These are phyloP conservation scores for Flaveria bidentis DNA, from an alignment of 129 eudicot species.

Conservation along the genomic window DNA sequence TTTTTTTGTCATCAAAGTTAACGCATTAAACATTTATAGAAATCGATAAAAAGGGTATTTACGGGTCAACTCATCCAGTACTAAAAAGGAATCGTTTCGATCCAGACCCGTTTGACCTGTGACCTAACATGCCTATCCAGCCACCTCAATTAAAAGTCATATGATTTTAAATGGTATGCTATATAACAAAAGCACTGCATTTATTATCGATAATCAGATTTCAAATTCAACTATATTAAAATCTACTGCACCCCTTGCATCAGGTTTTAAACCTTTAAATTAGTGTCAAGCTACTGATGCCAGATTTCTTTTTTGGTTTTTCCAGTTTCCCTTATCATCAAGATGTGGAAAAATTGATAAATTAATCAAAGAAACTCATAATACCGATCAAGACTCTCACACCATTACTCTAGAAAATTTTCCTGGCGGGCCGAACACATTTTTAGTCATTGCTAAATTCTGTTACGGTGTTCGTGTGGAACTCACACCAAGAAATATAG, in stretches of 20 bases:
- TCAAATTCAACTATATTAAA: not conserved
- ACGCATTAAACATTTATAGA: not conserved
- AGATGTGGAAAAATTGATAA: constrained; percentile 78
- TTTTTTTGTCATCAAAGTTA: not conserved
- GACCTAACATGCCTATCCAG: not conserved
- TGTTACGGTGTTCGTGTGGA: constrained; percentile 70
- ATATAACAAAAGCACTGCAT: not conserved
- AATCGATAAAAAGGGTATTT: not conserved
- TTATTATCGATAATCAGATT: not conserved
- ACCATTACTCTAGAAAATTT: constrained; percentile 54
- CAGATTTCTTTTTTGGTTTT: not conserved
- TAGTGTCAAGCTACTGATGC: constrained; percentile 12
- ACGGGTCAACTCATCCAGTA: not conserved
- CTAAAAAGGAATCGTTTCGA: not conserved
- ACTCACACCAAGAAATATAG: constrained; percentile 67
- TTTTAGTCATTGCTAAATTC: constrained; percentile 60
- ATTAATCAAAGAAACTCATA: constrained; percentile 52
- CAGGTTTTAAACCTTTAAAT: not conserved
- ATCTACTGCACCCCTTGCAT: constrained; percentile 8
- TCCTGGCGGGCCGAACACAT: constrained; percentile 73
- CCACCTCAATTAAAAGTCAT: constrained; percentile 9
- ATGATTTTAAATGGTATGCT: constrained; percentile 5
- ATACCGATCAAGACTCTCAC: constrained; percentile 28
- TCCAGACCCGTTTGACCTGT: not conserved
- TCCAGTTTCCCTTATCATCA: constrained; percentile 91